Evolutionary conservation across 495 filamentous ascomycete genomes (phyloP), one percentile per base, ranked within the genome.

Genomic region (Penicillium malachiteum): DNA sequence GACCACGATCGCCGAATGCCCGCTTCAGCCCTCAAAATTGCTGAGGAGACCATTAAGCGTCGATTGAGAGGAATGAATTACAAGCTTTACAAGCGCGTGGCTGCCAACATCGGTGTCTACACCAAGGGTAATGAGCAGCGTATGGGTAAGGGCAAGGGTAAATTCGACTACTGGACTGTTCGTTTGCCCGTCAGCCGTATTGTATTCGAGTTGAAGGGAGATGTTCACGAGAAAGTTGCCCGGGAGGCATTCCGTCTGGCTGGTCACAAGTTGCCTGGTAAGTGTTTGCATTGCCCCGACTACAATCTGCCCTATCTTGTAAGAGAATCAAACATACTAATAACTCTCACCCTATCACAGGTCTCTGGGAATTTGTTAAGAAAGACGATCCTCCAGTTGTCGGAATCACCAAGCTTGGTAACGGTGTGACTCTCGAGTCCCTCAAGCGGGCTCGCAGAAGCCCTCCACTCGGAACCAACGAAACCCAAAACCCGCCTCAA

Each of bases 91-190:
- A 96, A 87, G 78, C 81, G 95, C 51, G 85, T 97, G 26, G 84
- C 84, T 55, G 92, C 91, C 55, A 96, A 92, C 70, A 88, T 96
- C 56, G 93, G 92, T 65, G 94, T 99, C 11, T 99, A 92, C 74
- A 88, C 90, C 50, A 92, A 86, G 70, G 94, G 94, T 26, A 97
- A 97, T 65, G 94, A 99, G 72, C 87, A 86, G 60, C 87, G 95
- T 79, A 99, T 99, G 94, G 95, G 94, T 73, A 97, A 96, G 77
- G 94, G 94, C 70, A 99, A 97, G 76, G 94, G 94, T 60, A 87
- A 84, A 58, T 97, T 97, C 72, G 94, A 97, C 73, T 89, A 94
- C 74, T 99, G 94, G 94, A 90, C 93, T 30, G 80, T 87, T 13
- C 85, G 92, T 63, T 84, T 96, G 56, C 84, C 89, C 11, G 88